Percentiles rank a stretch among this genome's conserved stretches.
phyloP scores from a whole-genome alignment of 495 filamentous ascomycete genomes.

The Talaromyces liani region DNA sequence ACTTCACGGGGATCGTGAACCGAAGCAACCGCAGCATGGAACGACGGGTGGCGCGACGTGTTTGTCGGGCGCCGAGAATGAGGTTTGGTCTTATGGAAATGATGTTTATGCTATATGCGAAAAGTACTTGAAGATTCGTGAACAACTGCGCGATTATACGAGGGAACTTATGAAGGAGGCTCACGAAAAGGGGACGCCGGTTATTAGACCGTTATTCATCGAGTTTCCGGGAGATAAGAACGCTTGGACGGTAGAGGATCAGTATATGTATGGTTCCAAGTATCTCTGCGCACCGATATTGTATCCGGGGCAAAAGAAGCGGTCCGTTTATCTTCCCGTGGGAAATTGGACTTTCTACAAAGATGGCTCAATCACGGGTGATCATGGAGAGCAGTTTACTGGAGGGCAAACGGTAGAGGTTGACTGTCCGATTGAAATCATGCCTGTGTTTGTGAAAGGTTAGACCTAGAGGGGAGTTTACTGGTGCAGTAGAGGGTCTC shows the following conservation, averaged over 20 bases:
- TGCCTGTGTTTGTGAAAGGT: conserved; percentile 36
- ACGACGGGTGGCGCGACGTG: conserved; percentile 25
- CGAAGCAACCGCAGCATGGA: conserved; percentile 31
- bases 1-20: conserved; percentile 52
- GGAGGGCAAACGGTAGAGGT: conserved; percentile 33
- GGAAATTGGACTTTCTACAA: conserved; percentile 38
- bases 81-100: conserved; percentile 53
- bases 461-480: not conserved
- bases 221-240: conserved; percentile 43
- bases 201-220: conserved; percentile 51
- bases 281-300: conserved; percentile 48
- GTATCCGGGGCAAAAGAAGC: conserved; percentile 29
- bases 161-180: conserved; percentile 44
- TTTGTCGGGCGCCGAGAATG: conserved; percentile 40
- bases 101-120: conserved; percentile 48
- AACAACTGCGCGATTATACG: conserved; percentile 44
- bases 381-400: conserved; percentile 16
- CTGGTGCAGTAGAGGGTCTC: not conserved
- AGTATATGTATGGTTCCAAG: conserved; percentile 48
- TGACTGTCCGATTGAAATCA: conserved; percentile 39
- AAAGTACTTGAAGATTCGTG: conserved; percentile 45
- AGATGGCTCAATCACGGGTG: conserved; percentile 1
- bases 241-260: conserved; percentile 43
- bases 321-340: conserved; percentile 37
- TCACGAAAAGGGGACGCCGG: conserved; percentile 44